A percentile compares a stretch with the other conserved stretches of the same genome.
Evolutionary conservation across 257 asterid species (phyloP).

Genomic region (Galeopsis tetrahit): DNA sequence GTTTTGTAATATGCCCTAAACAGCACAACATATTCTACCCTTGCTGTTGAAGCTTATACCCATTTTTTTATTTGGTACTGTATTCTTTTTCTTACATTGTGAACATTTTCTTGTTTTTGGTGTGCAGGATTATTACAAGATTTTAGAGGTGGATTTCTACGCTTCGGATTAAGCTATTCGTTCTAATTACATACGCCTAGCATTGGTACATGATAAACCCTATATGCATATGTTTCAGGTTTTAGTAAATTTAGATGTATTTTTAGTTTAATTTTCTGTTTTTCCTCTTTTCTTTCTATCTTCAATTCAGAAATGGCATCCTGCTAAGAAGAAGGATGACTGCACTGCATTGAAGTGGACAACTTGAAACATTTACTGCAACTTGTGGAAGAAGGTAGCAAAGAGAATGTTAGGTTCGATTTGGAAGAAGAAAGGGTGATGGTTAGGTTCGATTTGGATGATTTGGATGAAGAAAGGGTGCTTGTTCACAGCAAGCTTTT

Average conservation of each 20-base stretch:
- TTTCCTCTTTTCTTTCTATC: background rate
- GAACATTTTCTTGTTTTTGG: conserved; percentile 9
- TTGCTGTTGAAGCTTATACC: too few relatives aligned
- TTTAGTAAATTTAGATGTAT: background rate
- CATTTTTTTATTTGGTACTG: too few relatives aligned
- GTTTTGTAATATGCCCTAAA: background rate
- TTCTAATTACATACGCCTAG: conserved; percentile 87
- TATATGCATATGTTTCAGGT: background rate
- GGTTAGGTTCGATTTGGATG: conserved; percentile 86
- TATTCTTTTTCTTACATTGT: too few relatives aligned
- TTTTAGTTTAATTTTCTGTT: background rate
- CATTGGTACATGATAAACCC: conserved; percentile 61
- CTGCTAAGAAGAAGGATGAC: conserved; percentile 91
- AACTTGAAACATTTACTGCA: conserved; percentile 79
- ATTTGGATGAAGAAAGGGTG: conserved; percentile 90
- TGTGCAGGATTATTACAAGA: conserved; percentile 78
- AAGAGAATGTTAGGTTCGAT: conserved; percentile 72
- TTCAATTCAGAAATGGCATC: conserved; percentile 82
- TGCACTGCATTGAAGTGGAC: conserved; percentile 71
- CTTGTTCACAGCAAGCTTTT: conserved; percentile 48
- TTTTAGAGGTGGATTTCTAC: conserved; percentile 85
- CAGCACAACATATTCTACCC: background rate
- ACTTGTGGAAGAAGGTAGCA: conserved; percentile 74
- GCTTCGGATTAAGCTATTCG: conserved; percentile 89
- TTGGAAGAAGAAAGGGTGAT: conserved; percentile 92